Conservation (phyloP, 2,329 filamentous ascomycete species). For the Zasmidium citrigriseum region DNA sequence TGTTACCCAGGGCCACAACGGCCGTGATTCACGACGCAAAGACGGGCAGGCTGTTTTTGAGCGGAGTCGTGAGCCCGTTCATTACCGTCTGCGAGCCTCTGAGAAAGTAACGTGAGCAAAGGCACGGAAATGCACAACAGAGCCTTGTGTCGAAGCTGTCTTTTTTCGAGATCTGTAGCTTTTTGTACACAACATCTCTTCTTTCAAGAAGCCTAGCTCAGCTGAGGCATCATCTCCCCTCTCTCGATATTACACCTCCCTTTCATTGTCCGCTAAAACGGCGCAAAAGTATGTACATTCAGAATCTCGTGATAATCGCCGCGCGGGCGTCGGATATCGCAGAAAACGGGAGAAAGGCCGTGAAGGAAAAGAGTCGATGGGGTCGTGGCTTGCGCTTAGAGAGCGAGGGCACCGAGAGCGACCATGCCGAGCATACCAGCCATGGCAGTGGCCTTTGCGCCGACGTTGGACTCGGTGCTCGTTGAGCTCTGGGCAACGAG, state of each 20-base stretch:
- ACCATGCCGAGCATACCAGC: constrained; percentile 28
- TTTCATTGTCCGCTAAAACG: too few species aligned
- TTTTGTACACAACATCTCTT: too few species aligned
- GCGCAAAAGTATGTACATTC: not conserved
- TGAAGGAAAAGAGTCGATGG: not conserved
- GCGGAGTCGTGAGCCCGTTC: constrained; percentile 21
- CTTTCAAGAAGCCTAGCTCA: too few species aligned
- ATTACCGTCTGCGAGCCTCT: constrained; percentile 23
- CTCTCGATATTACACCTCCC: too few species aligned
- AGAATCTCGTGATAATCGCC: not conserved
- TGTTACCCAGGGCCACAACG: constrained; percentile 23
- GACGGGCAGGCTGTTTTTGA: constrained; percentile 22
- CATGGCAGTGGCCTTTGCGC: constrained; percentile 27
- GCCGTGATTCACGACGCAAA: constrained; percentile 24
- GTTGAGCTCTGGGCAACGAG: constrained; percentile 7
- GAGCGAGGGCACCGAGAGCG: constrained; percentile 29
- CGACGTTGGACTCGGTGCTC: constrained; percentile 10
- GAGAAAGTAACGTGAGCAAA: not conserved
- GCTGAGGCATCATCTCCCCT: too few species aligned
- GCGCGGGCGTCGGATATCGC: not conserved
- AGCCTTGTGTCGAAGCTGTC: too few species aligned
- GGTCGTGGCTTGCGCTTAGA: constrained; percentile 14
- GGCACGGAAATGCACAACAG: not conserved
- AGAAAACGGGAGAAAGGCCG: not conserved
- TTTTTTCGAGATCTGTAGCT: too few species aligned